Base-by-base conservation (phyloP, 2,329 filamentous ascomycete genomes). In the Cercospora sp. region DNA sequence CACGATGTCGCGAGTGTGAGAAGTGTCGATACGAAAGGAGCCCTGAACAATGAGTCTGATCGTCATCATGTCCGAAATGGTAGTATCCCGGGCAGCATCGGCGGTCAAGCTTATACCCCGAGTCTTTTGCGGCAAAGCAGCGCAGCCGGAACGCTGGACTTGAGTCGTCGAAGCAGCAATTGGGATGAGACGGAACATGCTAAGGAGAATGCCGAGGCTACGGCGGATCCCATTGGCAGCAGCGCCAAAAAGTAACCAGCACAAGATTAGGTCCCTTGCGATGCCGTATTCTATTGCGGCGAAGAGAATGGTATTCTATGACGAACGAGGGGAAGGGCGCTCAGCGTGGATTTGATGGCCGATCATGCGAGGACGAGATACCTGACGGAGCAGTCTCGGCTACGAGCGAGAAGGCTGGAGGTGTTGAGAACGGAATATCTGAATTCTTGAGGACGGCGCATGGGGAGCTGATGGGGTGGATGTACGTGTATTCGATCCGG, bases 81-180 rank as follows among this genome's bases (percentile, higher is more conserved):
- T 77, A 97, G 93, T 79, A 88, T 94, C 65, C 90, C 85, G 69
- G 91, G 91, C 28, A 94, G 91, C 78, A 89, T 93, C 71, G 87
- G 85, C 32, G 90, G 88, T 72, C 88, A 90, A 13, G 79, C 93
- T 43, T 86, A 86, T 2, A 90, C 87, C 69, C 80, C 82, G 0
- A 77, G 78, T 21, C 63, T 72, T 5, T 57, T 71, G 13, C 61
- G 71, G 1, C 71, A 72, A 51, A 62, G 68, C 10, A 71, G 69
- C 51, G 67, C 66, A 30, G 69, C 67, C 13, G 71, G 69, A 12
- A 66, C 67, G 18, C 63, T 71, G 40, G 64, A 67, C 37, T n/a
- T 71, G 53, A 69, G 71, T 59, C 61, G 69, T 12, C 40, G 69
- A 37, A 70, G 68, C 61, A 72, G 71, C 60, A 68, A 70, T 26